These are phyloP conservation scores for Teunomyces kruisii DNA, from an alignment of 805 yeast species.

Conservation along the genomic window DNA sequence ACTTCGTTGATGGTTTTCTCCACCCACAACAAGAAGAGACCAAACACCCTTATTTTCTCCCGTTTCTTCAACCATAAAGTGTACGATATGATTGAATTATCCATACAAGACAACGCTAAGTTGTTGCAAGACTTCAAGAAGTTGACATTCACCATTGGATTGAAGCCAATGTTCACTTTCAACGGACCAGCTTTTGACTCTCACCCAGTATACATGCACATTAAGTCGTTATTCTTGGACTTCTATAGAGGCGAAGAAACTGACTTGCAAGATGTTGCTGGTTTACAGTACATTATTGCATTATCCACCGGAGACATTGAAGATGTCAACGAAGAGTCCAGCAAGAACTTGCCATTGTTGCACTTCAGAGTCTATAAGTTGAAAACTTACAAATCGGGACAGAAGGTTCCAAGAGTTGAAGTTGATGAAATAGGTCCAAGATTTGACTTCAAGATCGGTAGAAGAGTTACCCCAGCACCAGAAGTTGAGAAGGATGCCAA, in stretches of 20 bases:
- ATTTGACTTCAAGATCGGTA: slow-evolving; percentile 87
- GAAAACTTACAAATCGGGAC: slow-evolving; percentile 78
- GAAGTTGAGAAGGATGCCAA: slow-evolving; percentile 90
- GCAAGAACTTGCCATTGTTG: slow-evolving; percentile 70
- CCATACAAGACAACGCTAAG: slow-evolving; percentile 63
- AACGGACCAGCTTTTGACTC: slow-evolving; percentile 90
- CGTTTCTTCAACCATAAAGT: slow-evolving; percentile 89
- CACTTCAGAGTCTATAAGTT: slow-evolving; percentile 89
- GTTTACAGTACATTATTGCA: slow-evolving; percentile 87
- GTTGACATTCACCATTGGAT: slow-evolving; percentile 78
- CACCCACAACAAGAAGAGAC: slow-evolving; percentile 85
- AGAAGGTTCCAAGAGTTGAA: slow-evolving; percentile 91
- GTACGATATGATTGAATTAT: slow-evolving; percentile 91
- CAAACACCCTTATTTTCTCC: slow-evolving; percentile 82
- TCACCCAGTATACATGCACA: slow-evolving; percentile 80
- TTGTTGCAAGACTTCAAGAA: slow-evolving; percentile 78
- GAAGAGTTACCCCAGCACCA: slow-evolving; percentile 77
- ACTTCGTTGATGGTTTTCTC: slow-evolving; percentile 78
- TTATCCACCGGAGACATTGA: slow-evolving; percentile 74
- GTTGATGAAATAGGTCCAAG: slow-evolving; percentile 95
- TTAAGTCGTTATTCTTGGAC: slow-evolving; percentile 87
- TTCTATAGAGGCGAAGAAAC: slow-evolving; percentile 85
- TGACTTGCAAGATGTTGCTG: slow-evolving; percentile 87
- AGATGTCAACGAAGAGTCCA: slow-evolving; percentile 57
- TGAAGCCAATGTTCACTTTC: slow-evolving; percentile 92